Evolutionary conservation across 2,329 filamentous ascomycete species (phyloP).

Genomic region (Zymoseptoria pseudotritici): DNA sequence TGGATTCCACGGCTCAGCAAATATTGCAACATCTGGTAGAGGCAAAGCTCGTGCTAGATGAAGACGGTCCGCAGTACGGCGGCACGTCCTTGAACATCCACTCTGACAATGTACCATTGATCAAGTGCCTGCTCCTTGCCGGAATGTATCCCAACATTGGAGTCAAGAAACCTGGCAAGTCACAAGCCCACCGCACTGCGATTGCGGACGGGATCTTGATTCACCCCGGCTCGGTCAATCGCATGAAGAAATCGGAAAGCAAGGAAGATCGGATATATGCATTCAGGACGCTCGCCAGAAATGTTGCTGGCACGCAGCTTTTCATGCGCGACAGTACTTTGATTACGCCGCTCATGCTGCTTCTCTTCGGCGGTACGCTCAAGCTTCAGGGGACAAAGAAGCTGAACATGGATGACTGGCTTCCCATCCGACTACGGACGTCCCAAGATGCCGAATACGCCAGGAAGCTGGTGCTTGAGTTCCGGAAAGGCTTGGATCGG

Average conservation of each 20-base stretch:
- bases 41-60: slow-evolving; percentile 28
- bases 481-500: slow-evolving; percentile 30
- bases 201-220: slow-evolving; percentile 23
- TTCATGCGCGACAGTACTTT: slow-evolving; percentile 24
- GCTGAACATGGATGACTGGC: slow-evolving; percentile 30
- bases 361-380: slow-evolving; percentile 27
- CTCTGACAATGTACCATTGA: slow-evolving; percentile 35
- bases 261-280: slow-evolving; percentile 10
- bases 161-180: slow-evolving; percentile 16
- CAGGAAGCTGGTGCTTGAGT: slow-evolving; percentile 28
- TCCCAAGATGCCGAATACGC: slow-evolving; percentile 12
- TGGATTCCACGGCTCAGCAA: slow-evolving; percentile 31
- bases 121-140: slow-evolving; percentile 42
- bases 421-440: slow-evolving; percentile 25
- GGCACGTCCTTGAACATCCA: slow-evolving; percentile 36
- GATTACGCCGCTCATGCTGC: slow-evolving; percentile 21
- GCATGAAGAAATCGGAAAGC: background rate
- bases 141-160: slow-evolving; percentile 42
- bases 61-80: slow-evolving; percentile 10
- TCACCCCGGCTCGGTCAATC: slow-evolving; percentile 24
- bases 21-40: slow-evolving; percentile 34
- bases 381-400: slow-evolving; percentile 13
- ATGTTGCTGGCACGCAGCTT: slow-evolving; percentile 11
- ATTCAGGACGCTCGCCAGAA: slow-evolving; percentile 13
- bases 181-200: slow-evolving; percentile 21